Evolutionary conservation across 495 filamentous ascomycete species (phyloP), one percentile per base, ranked within the genome.

Genomic region (Penicillium arizonense): DNA sequence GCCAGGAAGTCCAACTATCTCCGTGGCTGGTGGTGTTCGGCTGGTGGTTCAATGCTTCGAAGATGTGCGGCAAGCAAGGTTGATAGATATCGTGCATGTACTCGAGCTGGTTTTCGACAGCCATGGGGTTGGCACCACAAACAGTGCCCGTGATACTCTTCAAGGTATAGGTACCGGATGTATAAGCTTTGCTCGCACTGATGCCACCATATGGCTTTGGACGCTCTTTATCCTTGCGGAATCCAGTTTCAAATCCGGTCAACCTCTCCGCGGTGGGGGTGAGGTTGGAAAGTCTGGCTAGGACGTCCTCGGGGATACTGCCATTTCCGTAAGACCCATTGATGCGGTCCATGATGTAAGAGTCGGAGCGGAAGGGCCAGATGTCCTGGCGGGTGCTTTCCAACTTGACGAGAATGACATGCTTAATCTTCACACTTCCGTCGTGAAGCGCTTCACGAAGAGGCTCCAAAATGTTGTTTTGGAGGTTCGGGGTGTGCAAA

Each of bases 161-260:
- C 23, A 79, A 57, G 3, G 77, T 78, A 49, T 76, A 78, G 10
- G 74, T 78, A n/a, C 73, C 72, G 6, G 73, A 69, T 13, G 75
- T 78, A 32, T 69, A 63, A 13, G 65, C 76, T 11, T 74, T 73
- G 16, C 64, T 69, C 10, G 77, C 65, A 37, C 69, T 77, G 42
- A 80, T 62, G 5, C 76, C 72, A 13, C 77, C 77, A 28, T 69
- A 69, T 1, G 58, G 49, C 43, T 70, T 64, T n/a, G 57, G 66
- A 16, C 12, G 39, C 7, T 59, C 58, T 12, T 46, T 44, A 14
- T 63, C 43, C 1, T 63, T 48, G 7, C 45, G 50, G 52, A 78
- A 78, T 1, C 71, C 75, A 2, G 62, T 55, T 26, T 65, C 51
- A 28, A 74, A 68, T 4, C 76, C 75, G 1, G 77, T 78, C 26